Base-by-base conservation (phyloP, 2,329 filamentous ascomycete genomes). In the Ceratocystis eucalypticola region DNA sequence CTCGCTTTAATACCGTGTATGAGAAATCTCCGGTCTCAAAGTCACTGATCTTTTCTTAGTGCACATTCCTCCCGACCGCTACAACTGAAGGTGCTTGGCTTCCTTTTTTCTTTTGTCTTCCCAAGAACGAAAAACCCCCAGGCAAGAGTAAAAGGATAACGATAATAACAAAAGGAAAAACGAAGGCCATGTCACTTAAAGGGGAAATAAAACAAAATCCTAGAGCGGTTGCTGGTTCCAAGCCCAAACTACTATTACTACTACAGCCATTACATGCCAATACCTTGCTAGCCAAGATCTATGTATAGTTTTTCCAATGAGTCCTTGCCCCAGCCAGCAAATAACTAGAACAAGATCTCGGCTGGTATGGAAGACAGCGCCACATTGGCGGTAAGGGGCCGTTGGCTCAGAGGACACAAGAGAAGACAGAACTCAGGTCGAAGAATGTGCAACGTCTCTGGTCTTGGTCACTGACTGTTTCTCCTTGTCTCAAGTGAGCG, bases 11-110 rank as follows among this genome's bases (percentile, higher is more conserved):
- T 41, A 41, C 37, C 37, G 37, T 41, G 37, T 57, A 17, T 57
- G 53, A 57, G 53, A 57, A 57, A 30, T 57, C 53, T 57, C 53
- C 53, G 53, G 22, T 57, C 53, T 57, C 46, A 57, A 57, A 57
- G 53, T 33, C 53, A 17, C 53, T n/a, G 53, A n/a, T 57, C 22
- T 57, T 57, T 57, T 57, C 53, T 57, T 57, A 28, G 53, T 57
- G 15, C 53, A 30, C 53, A 57, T 57, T 57, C 53, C 53, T 57
- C 4, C 22, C 28, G 12, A 17, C 53, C 25, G 30, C 22, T 28
- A n/a, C 50, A 12, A 30, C 50, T 17, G 2, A 7, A 15, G 45
- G 20, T 7, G 45, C n/a, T 20, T 22, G 17, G 48, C 48, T 10
- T 50, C 46, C 17, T 25, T 55, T 57, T 57, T 57, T 57, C 30